phyloP scores from a whole-genome alignment of 2,329 filamentous ascomycete genomes.

The Beauveria asiatica region DNA sequence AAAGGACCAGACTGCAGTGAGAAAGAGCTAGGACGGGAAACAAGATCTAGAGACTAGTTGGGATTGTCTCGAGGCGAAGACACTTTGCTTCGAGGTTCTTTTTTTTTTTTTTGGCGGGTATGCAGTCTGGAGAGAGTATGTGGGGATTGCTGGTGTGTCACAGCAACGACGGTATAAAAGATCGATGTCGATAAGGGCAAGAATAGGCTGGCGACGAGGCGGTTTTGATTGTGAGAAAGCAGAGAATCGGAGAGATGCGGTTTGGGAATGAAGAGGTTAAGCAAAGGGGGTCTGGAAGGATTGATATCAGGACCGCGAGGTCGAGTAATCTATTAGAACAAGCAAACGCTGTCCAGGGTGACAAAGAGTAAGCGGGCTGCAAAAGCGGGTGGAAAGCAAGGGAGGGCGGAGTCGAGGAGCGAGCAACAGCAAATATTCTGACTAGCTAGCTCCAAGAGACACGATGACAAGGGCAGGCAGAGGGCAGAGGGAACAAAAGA shows the following conservation, averaged over 20 bases:
- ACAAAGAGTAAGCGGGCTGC: slow-evolving; percentile 4
- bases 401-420: slow-evolving; percentile 3
- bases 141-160: slow-evolving; percentile 10
- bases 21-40: neutral
- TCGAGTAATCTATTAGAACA: neutral
- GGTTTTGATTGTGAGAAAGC: neutral
- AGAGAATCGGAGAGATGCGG: neutral
- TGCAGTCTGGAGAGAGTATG: slow-evolving; percentile 5
- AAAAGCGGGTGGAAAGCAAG: slow-evolving; percentile 5
- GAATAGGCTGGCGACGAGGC: neutral
- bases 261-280: neutral
- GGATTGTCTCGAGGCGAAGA: slow-evolving; percentile 6
- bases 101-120: slow-evolving; percentile 10
- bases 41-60: neutral
- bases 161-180: slow-evolving; percentile 9
- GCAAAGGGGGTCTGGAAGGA: neutral
- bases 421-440: neutral
- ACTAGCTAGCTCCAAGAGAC: neutral
- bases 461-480: neutral
- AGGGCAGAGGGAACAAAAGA: neutral
- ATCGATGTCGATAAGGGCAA: neutral
- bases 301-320: slow-evolving; percentile 7
- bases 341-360: slow-evolving; percentile 5
- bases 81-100: neutral
- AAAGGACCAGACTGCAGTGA: neutral